phyloP scores from a whole-genome alignment of 495 filamentous ascomycete species.

The Penicillium robsamsonii region DNA sequence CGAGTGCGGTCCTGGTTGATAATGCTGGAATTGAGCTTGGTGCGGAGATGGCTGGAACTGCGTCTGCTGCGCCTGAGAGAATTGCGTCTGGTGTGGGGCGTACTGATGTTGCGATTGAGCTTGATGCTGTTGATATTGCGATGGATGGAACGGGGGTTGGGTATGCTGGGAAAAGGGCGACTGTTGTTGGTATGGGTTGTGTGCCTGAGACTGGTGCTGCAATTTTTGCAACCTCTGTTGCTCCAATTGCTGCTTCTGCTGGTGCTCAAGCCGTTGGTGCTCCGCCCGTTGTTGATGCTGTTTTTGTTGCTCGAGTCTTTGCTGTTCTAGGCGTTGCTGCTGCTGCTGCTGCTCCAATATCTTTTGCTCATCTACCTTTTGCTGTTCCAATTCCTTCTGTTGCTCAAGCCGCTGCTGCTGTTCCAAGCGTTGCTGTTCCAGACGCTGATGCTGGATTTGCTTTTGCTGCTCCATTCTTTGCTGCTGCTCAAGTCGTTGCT shows the following conservation, averaged over 20 bases:
- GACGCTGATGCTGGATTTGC: slow-evolving; percentile 8
- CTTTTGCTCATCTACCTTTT: slow-evolving; percentile 21
- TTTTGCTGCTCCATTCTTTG: slow-evolving; percentile 24
- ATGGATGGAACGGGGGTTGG: slow-evolving; percentile 24
- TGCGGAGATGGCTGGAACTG: slow-evolving; percentile 14
- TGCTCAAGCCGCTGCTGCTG: slow-evolving; percentile 22
- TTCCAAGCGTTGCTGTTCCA: slow-evolving; percentile 9
- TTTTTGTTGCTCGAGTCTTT: slow-evolving; percentile 12
- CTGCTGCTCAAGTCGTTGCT: slow-evolving; percentile 24
- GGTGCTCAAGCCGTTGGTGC: slow-evolving; percentile 20
- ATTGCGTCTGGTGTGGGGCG: slow-evolving; percentile 12
- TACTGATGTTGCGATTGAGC: slow-evolving; percentile 15
- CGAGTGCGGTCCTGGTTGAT: slow-evolving; percentile 22
- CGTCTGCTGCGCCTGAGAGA: slow-evolving; percentile 13
- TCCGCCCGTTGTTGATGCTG: slow-evolving; percentile 18
- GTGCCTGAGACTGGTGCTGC: slow-evolving; percentile 27
- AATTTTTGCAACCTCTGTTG: slow-evolving; percentile 28
- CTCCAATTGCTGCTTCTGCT: slow-evolving; percentile 22
- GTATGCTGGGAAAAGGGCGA: slow-evolving; percentile 15
- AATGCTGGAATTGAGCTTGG: slow-evolving; percentile 25
- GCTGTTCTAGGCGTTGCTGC: slow-evolving; percentile 24
- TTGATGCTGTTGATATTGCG: slow-evolving; percentile 26
- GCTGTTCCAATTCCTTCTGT: slow-evolving; percentile 19
- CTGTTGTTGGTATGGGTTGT: slow-evolving; percentile 22
- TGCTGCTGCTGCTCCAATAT: slow-evolving; percentile 25